phyloP scores from a whole-genome alignment of 2,329 filamentous ascomycete species.

The Domatiomyces globalis region DNA sequence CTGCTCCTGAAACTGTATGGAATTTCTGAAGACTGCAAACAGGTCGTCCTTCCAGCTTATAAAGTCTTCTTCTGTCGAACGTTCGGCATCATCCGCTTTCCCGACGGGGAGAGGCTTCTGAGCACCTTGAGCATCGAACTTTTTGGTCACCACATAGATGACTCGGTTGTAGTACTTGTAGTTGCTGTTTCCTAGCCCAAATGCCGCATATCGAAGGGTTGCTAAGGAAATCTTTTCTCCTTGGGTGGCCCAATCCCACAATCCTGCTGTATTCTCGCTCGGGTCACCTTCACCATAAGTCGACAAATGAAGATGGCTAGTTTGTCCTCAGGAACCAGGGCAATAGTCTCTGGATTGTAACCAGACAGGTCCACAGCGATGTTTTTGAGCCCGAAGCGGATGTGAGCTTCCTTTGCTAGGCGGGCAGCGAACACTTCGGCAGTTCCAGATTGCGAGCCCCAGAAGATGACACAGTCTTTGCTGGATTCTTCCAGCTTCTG shows the following conservation, averaged over 20 bases:
- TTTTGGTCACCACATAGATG: constrained; percentile 70
- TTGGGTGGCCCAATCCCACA: constrained; percentile 65
- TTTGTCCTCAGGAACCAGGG: constrained; percentile 67
- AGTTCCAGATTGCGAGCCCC: constrained; percentile 17
- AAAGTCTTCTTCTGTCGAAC: constrained; percentile 94
- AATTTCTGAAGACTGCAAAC: constrained; percentile 62
- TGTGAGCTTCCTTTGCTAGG: constrained; percentile 11
- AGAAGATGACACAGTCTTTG: constrained; percentile 43
- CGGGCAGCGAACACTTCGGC: constrained; percentile 14
- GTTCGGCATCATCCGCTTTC: constrained; percentile 83
- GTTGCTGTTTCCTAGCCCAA: constrained; percentile 89
- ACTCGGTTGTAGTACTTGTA: constrained; percentile 97
- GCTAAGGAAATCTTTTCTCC: constrained; percentile 57
- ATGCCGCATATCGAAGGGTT: constrained; percentile 59
- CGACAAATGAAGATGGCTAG: constrained; percentile 78
- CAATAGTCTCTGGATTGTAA: constrained; percentile 79
- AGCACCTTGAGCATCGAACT: constrained; percentile 61
- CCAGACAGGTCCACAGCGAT: constrained; percentile 91
- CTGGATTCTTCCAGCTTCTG: constrained; percentile 28
- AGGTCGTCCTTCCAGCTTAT: constrained; percentile 92
- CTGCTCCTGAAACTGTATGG: constrained; percentile 72
- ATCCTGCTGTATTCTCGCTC: constrained; percentile 87
- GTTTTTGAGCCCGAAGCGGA: constrained; percentile 73
- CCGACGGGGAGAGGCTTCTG: constrained; percentile 64
- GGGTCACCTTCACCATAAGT: constrained; percentile 95